These are phyloP conservation scores for Tieghemostelium lacteum DNA, from an alignment of 78 protist species.

Conservation along the genomic window DNA sequence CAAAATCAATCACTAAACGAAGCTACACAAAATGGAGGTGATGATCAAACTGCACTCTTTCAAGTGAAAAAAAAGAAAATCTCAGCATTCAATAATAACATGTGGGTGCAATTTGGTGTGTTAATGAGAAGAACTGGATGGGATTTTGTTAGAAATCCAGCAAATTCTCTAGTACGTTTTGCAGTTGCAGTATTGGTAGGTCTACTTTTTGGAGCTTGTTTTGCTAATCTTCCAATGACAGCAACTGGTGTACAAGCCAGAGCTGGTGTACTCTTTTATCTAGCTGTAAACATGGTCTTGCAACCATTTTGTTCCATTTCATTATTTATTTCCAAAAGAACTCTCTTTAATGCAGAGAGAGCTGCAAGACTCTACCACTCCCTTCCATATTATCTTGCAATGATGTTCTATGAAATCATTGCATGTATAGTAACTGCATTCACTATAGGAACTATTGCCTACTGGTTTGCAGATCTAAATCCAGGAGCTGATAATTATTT, in stretches of 20 bases:
- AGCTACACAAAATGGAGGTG: neutral
- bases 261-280: conserved; percentile 40
- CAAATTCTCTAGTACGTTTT: conserved; percentile 10
- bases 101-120: conserved; percentile 38
- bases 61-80: neutral
- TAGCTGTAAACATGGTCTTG: conserved; percentile 12
- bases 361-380: conserved; percentile 58
- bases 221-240: conserved; percentile 11
- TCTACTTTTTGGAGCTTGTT: conserved; percentile 52
- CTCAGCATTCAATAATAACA: conserved; percentile 16
- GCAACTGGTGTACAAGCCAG: conserved; percentile 51
- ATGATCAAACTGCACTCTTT: neutral
- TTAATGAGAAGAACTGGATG: neutral
- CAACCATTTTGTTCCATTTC: conserved; percentile 38
- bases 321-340: conserved; percentile 14
- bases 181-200: conserved; percentile 19
- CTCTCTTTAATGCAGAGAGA: conserved; percentile 53
- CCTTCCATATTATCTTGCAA: conserved; percentile 44
- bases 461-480: conserved; percentile 38
- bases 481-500: conserved; percentile 30
- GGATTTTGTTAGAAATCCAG: conserved; percentile 44
- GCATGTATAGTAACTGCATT: conserved; percentile 22
- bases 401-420: conserved; percentile 7
- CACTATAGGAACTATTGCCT: conserved; percentile 57
- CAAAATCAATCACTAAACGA: conserved; percentile 5